phyloP scores from a whole-genome alignment of 176 grass and related monocot species.

The Saccharum spontaneum region DNA sequence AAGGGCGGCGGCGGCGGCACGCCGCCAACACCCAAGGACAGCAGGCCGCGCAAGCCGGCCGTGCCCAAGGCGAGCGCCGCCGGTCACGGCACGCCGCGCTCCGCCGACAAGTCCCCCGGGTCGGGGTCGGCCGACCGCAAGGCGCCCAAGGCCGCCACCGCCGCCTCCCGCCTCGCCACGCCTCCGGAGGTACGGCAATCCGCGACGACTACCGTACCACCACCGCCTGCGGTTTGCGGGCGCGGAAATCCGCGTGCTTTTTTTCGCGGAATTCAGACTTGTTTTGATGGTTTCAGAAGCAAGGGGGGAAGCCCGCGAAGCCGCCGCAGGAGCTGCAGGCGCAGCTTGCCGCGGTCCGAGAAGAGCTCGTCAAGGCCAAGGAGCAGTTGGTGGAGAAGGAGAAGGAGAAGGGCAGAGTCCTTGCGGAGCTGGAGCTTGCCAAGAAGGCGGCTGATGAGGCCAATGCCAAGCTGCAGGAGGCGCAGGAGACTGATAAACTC shows the following conservation, averaged over 20 bases:
- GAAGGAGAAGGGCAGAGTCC: slow-evolving; percentile 50
- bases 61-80: slow-evolving; percentile 44
- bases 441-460: slow-evolving; percentile 61
- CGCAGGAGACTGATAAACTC: slow-evolving; percentile 35
- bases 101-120: slow-evolving; percentile 46
- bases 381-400: slow-evolving; percentile 63
- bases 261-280: slow-evolving; percentile 22
- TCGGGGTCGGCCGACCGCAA: slow-evolving; percentile 54
- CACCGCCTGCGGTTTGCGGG: background rate
- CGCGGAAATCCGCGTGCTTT: slow-evolving; percentile 13
- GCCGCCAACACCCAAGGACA: slow-evolving; percentile 57
- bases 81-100: slow-evolving; percentile 37
- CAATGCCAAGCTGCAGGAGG: slow-evolving; percentile 66
- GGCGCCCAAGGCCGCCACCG: slow-evolving; percentile 40
- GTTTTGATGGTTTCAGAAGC: slow-evolving; percentile 46
- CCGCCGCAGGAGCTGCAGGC: slow-evolving; percentile 50
- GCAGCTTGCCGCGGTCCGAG: slow-evolving; percentile 49
- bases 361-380: slow-evolving; percentile 60
- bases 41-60: slow-evolving; percentile 44
- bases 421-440: slow-evolving; percentile 60
- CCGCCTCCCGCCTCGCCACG: slow-evolving; percentile 38
- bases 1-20: slow-evolving; percentile 25
- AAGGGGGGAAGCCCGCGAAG: slow-evolving; percentile 40
- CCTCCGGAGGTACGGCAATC: slow-evolving; percentile 41
- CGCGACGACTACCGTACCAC: background rate